Conservation (phyloP, 345 rosid species). For the Fremontodendron californicum region DNA sequence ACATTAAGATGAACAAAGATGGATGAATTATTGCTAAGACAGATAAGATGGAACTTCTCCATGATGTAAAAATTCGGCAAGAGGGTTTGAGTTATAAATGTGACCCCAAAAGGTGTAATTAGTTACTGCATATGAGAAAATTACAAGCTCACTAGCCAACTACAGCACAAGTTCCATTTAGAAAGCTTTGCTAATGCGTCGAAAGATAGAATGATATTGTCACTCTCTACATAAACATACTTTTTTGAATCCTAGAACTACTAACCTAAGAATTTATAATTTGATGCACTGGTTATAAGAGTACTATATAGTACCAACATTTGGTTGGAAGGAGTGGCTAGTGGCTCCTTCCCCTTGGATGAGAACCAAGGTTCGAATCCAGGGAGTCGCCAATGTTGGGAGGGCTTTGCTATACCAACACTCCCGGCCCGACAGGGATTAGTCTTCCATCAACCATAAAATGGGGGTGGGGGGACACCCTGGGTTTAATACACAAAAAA, state of each 20-base stretch:
- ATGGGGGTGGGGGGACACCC: too few species aligned
- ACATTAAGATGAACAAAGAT: neutral
- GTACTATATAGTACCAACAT: too few species aligned
- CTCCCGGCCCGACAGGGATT: too few species aligned
- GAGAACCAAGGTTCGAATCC: too few species aligned
- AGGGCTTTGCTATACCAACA: too few species aligned
- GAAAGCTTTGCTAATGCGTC: neutral
- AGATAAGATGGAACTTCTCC: neutral
- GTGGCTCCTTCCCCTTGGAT: too few species aligned
- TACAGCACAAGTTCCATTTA: neutral
- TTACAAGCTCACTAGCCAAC: neutral
- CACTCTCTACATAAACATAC: neutral
- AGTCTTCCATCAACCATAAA: too few species aligned
- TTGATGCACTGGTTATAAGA: too few species aligned
- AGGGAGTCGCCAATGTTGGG: too few species aligned
- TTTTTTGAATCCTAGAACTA: neutral
- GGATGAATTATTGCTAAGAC: neutral
- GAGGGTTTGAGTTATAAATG: too few species aligned
- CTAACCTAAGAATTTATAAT: neutral
- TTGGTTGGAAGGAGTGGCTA: too few species aligned
- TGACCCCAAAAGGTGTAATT: neutral
- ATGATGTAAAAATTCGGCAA: neutral
- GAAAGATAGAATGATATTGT: neutral
- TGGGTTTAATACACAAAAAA: too few species aligned
- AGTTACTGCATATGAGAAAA: neutral